Evolutionary conservation across 768 basidiomycete species (phyloP).

Genomic region (Dacryopinax primogenitus): DNA sequence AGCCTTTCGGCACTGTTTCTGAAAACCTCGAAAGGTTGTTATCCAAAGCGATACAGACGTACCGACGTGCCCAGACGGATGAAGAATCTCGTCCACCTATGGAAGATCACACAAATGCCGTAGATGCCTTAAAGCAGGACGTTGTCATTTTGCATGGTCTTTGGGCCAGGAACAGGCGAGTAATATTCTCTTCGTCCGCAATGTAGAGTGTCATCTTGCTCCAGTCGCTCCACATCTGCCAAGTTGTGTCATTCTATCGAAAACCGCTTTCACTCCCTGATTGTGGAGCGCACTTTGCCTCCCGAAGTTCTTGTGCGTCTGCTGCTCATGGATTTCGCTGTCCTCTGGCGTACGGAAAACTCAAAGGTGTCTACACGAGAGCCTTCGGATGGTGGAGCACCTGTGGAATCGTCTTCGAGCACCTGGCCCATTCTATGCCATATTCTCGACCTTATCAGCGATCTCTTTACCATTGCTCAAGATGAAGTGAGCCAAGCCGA

Average conservation of each 20-base stretch:
- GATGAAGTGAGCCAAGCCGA: conserved; percentile 41
- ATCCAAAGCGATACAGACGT: conserved; percentile 49
- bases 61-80: conserved; percentile 29
- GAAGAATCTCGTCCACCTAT: conserved; percentile 23
- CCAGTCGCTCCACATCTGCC: neutral
- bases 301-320: conserved; percentile 64
- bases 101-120: conserved; percentile 29
- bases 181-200: neutral
- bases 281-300: conserved; percentile 57
- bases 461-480: conserved; percentile 52
- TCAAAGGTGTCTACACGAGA: conserved; percentile 20
- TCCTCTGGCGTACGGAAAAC: conserved; percentile 49
- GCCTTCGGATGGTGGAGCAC: conserved; percentile 11
- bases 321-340: conserved; percentile 61
- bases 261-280: conserved; percentile 28
- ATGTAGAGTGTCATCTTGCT: neutral
- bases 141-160: conserved; percentile 66
- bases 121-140: conserved; percentile 58
- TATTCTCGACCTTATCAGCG: conserved; percentile 49
- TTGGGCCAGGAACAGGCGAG: conserved; percentile 36
- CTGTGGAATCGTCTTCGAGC: conserved; percentile 26
- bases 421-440: conserved; percentile 59
- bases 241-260: conserved; percentile 11
- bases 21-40: conserved; percentile 73
- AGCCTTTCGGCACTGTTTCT: conserved; percentile 74